A percentile compares a stretch with the other conserved stretches of the same genome.
Evolutionary conservation across 345 rosid genomes (phyloP).

Genomic region (Ceriops tagal): DNA sequence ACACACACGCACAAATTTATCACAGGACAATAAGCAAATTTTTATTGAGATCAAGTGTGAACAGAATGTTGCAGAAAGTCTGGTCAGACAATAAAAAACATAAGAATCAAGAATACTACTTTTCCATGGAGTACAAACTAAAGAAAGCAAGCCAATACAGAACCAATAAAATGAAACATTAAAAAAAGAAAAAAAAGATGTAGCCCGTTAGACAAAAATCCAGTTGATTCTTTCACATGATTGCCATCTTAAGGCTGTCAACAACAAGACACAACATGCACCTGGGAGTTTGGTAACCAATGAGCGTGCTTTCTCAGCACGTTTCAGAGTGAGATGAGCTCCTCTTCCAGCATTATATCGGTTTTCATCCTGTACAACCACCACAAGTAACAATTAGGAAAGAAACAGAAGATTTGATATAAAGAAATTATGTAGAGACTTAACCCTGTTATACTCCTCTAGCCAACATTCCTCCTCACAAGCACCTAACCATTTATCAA

Average conservation of each 20-base stretch:
- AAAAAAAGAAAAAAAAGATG: not conserved
- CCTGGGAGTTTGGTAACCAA: constrained; percentile 94
- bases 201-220: not conserved
- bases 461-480: constrained; percentile 99
- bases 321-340: constrained; percentile 91
- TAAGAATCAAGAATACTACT: not conserved
- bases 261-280: constrained; percentile 14
- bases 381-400: constrained; percentile 22
- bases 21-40: not conserved
- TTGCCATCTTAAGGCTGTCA: not conserved
- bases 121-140: not conserved
- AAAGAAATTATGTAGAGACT: constrained; percentile 18
- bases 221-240: not conserved
- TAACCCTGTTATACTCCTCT: constrained; percentile 93
- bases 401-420: constrained; percentile 3
- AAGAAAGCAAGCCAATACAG: not conserved
- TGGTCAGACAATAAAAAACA: not conserved
- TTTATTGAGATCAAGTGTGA: not conserved
- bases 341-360: constrained; percentile 97
- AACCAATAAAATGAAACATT: too few relatives aligned
- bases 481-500: constrained; percentile 91
- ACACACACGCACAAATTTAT: not conserved
- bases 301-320: constrained; percentile 97
- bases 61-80: not conserved
- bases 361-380: constrained; percentile 72